A percentile compares a stretch with the other conserved stretches of the same genome.
Evolutionary conservation across 805 yeast species (phyloP).

Genomic region (Wickerhamomyces rabaulensis): DNA sequence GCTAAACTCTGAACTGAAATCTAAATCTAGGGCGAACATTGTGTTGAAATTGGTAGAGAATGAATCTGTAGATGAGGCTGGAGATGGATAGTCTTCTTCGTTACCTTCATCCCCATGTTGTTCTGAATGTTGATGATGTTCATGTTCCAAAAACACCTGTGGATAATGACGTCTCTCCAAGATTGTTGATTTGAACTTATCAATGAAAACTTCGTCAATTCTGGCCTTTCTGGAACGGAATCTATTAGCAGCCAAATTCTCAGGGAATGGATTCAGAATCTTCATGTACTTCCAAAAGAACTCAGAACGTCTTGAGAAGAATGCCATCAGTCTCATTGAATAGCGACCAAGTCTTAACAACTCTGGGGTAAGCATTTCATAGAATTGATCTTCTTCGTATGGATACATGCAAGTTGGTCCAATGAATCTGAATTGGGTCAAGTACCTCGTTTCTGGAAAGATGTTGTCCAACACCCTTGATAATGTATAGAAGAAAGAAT

Average conservation of each 20-base stretch:
- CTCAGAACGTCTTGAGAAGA: conserved; percentile 20
- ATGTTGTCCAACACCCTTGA: conserved; percentile 19
- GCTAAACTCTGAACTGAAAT: not conserved
- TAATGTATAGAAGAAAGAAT: conserved; percentile 10
- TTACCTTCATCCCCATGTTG: not conserved
- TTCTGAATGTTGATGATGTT: not conserved
- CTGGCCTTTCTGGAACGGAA: conserved; percentile 17
- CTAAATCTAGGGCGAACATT: conserved; percentile 7
- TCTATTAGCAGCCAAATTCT: conserved; percentile 11
- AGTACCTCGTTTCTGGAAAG: conserved; percentile 20
- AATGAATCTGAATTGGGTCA: conserved; percentile 17
- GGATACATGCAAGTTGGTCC: conserved; percentile 22
- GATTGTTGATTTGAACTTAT: conserved; percentile 9
- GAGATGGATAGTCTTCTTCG: not conserved
- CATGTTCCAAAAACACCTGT: conserved; percentile 1
- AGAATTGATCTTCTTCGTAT: conserved; percentile 7
- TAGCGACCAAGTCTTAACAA: conserved; percentile 11
- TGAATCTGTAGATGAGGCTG: conserved; percentile 4
- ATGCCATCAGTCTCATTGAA: conserved; percentile 14
- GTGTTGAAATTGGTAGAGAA: conserved; percentile 14
- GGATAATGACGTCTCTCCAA: conserved; percentile 19
- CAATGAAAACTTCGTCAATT: conserved; percentile 13
- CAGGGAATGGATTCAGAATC: conserved; percentile 17
- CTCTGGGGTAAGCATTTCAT: conserved; percentile 5
- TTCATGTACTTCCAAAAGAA: conserved; percentile 19